Conservation (phyloP, 345 rosid species). For the Trapa bicornis region DNA sequence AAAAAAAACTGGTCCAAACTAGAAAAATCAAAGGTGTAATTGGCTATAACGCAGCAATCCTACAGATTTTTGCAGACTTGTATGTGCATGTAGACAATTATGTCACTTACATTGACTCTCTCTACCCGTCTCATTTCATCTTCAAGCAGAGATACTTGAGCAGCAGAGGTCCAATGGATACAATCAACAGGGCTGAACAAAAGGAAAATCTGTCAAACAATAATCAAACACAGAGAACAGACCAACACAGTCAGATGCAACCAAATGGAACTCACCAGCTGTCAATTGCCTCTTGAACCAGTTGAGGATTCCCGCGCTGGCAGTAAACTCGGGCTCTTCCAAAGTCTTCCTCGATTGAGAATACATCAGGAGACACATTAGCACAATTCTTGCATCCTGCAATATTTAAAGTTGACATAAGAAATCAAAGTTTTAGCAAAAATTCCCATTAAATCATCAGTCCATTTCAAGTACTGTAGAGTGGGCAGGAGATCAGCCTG, state of each 20-base stretch:
- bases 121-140: slow-evolving; percentile 94
- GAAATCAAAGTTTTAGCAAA: neutral
- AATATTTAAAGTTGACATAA: neutral
- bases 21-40: neutral
- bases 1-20: neutral
- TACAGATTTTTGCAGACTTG: neutral
- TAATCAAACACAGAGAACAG: neutral
- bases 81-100: neutral
- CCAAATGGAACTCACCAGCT: slow-evolving; percentile 41
- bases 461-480: neutral
- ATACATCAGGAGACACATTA: slow-evolving; percentile 57
- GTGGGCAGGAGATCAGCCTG: neutral
- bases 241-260: neutral
- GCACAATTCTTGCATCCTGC: slow-evolving; percentile 96
- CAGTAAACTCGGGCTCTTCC: slow-evolving; percentile 84
- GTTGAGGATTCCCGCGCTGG: slow-evolving; percentile 49
- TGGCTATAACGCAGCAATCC: neutral
- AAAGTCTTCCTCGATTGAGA: slow-evolving; percentile 77
- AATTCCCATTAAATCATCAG: neutral
- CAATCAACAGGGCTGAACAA: slow-evolving; percentile 90
- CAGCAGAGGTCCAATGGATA: slow-evolving; percentile 87
- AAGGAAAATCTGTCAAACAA: slow-evolving; percentile 6
- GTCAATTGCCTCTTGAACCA: slow-evolving; percentile 76
- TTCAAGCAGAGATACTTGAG: slow-evolving; percentile 86
- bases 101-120: slow-evolving; percentile 72